phyloP scores from a whole-genome alignment of 108 stramenopile genomes.

The Stephanodiscus minutulus region DNA sequence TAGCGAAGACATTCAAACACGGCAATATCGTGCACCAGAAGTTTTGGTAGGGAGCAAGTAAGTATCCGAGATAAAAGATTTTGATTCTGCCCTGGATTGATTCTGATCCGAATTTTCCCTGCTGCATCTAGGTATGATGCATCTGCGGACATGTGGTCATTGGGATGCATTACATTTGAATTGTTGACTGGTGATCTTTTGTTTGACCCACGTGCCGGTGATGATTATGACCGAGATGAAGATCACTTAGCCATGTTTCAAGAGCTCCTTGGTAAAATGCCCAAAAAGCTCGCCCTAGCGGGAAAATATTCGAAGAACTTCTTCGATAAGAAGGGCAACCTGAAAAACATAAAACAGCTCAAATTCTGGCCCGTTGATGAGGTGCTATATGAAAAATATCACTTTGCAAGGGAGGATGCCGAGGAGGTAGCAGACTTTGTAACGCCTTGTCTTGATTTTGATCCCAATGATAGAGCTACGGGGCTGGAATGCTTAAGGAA shows the following conservation, averaged over 20 bases:
- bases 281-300: conserved; percentile 81
- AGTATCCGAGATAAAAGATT: conserved; percentile 22
- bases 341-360: conserved; percentile 96
- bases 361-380: conserved; percentile 98
- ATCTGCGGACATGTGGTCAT: conserved; percentile 98
- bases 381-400: conserved; percentile 91
- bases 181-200: conserved; percentile 96
- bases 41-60: conserved; percentile 88
- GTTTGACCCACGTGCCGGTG: conserved; percentile 94
- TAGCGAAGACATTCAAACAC: conserved; percentile 98
- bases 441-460: conserved; percentile 81
- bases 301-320: conserved; percentile 95
- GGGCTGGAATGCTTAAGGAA: conserved; percentile 80
- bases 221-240: conserved; percentile 95
- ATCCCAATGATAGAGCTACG: conserved; percentile 82
- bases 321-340: conserved; percentile 94
- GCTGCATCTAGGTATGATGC: conserved; percentile 77
- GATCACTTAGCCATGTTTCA: conserved; percentile 99
- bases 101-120: conserved; percentile 1
- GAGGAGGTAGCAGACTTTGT: conserved; percentile 86
- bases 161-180: conserved; percentile 97
- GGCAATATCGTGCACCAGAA: conserved; percentile 98
- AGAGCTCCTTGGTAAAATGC: conserved; percentile 95
- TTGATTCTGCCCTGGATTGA: neutral
- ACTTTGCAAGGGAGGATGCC: conserved; percentile 82